A percentile compares a stretch with the other conserved stretches of the same genome.
Evolutionary conservation across 2,329 filamentous ascomycete species (phyloP).

Genomic region (Colletotrichum plurivorum): DNA sequence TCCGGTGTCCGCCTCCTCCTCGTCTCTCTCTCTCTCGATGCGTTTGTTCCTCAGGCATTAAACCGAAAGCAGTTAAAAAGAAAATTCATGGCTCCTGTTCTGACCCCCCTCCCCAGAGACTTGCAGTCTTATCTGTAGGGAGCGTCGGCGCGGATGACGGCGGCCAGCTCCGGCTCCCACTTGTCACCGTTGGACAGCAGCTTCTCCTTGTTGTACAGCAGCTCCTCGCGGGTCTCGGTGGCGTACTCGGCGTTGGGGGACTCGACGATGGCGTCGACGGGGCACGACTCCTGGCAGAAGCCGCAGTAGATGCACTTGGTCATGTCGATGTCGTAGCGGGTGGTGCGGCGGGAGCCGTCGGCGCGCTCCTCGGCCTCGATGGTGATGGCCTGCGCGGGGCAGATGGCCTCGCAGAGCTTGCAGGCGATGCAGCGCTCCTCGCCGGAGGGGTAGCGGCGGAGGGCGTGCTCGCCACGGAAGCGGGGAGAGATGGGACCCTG

Average conservation of each 20-base stretch:
- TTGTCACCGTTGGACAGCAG: slow-evolving; percentile 90
- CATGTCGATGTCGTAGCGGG: slow-evolving; percentile 99
- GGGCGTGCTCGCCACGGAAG: slow-evolving; percentile 97
- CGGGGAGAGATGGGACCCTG: slow-evolving; percentile 94
- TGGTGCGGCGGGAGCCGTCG: slow-evolving; percentile 94
- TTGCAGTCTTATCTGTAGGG: slow-evolving; percentile 80
- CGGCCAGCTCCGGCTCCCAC: slow-evolving; percentile 98
- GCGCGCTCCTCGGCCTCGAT: slow-evolving; percentile 99
- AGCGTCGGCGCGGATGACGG: slow-evolving; percentile 91
- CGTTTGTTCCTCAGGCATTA: slow-evolving; percentile 20
- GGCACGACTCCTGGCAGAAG: slow-evolving; percentile 98
- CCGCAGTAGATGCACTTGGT: slow-evolving; percentile 99
- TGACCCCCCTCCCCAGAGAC: background rate
- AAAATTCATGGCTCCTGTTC: background rate
- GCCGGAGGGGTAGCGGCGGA: slow-evolving; percentile 95
- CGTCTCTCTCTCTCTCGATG: background rate
- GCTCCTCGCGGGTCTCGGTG: slow-evolving; percentile 85
- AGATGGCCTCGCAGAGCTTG: slow-evolving; percentile 99
- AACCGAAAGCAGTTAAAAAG: slow-evolving; percentile 14
- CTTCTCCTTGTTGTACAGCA: slow-evolving; percentile 99
- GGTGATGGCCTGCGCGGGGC: slow-evolving; percentile 97
- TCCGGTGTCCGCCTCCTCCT: slow-evolving; percentile 6
- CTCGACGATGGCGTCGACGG: slow-evolving; percentile 90
- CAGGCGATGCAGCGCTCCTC: slow-evolving; percentile 99
- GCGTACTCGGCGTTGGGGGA: slow-evolving; percentile 75